Base-by-base conservation (phyloP, 805 yeast genomes). In the Ogataea pilisensis region DNA sequence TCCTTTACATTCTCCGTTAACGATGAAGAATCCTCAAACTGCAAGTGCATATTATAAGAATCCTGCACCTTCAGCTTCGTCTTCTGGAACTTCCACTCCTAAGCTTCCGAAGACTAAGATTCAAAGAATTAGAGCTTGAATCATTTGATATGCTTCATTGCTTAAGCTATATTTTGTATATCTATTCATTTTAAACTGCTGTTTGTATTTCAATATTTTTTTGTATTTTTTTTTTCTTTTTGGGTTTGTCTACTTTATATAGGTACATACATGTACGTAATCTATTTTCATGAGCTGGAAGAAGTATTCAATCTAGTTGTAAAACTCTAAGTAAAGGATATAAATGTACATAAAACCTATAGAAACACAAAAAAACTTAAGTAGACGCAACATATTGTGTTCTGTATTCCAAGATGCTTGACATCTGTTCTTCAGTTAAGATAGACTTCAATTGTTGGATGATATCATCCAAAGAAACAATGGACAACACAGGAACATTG, bases 21-120 rank as follows among this genome's bases (percentile, higher is more conserved):
- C 90, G 33, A 74, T 86, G 71, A 90, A 85, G 24, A 88, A 85
- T 53, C 96, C 96, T 38, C 80, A 81, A 72, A 80, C 89, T 2
- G 87, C 80, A 46, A 63, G 73, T 42, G 75, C 84, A 27, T 85
- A 85, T 54, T 81, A 78, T 27, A 68, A 65, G 39, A 70, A 72
- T 31, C 76, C 78, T 13, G 70, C 70, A 17, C 66, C 71, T 4
- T 60, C 58, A 19, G 40, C 44, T n/a, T 19, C 30, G 5, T 31
- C 35, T 11, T 24, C 43, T 1, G 40, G 42, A 14, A 17, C 46
- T 5, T 30, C 44, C 4, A 54, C 60, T 3, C 68, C 75, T 7
- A 65, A 63, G 36, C 70, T 75, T 19, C 76, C 74, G 25, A 78
- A 78, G 60, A 78, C 72, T 38, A 81, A 80, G 64, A 66, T 76